Evolutionary conservation across 805 yeast species (phyloP).

Genomic region (Wickerhamiella spandovensis): DNA sequence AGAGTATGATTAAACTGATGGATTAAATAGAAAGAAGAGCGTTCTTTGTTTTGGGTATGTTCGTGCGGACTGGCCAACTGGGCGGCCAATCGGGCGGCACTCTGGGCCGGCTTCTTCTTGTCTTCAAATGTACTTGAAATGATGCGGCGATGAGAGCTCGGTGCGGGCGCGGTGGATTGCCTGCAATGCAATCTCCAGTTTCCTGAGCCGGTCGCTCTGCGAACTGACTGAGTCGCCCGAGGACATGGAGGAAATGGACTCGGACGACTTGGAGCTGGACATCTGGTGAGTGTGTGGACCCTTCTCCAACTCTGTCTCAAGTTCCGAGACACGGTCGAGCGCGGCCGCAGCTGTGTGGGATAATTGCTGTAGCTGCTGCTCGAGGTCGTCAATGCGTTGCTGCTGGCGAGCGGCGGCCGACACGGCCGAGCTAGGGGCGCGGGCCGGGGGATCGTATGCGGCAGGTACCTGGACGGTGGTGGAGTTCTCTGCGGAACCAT

Average conservation of each 20-base stretch:
- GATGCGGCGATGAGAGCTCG: constrained; percentile 15
- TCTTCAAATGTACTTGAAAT: constrained; percentile 13
- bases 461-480: neutral
- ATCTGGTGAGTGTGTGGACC: constrained; percentile 1
- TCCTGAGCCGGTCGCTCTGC: constrained; percentile 11
- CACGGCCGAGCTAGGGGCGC: neutral
- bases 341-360: constrained; percentile 20
- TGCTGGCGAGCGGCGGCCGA: constrained; percentile 1
- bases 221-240: constrained; percentile 1
- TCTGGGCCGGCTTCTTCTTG: neutral
- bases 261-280: neutral
- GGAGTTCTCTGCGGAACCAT: neutral
- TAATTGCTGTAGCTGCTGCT: constrained; percentile 16
- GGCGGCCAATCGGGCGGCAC: too few relatives aligned
- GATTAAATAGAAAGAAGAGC: neutral
- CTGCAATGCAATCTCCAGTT: constrained; percentile 15
- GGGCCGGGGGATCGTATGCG: neutral
- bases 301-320: constrained; percentile 14
- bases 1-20: neutral
- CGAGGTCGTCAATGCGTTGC: constrained; percentile 17
- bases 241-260: constrained; percentile 5
- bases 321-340: constrained; percentile 17
- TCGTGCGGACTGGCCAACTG: too few relatives aligned
- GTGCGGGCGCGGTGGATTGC: constrained; percentile 15
- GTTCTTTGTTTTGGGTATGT: neutral